Conservation (phyloP, 1,284 basidiomycete genomes). For the Phlebopus sp. region DNA sequence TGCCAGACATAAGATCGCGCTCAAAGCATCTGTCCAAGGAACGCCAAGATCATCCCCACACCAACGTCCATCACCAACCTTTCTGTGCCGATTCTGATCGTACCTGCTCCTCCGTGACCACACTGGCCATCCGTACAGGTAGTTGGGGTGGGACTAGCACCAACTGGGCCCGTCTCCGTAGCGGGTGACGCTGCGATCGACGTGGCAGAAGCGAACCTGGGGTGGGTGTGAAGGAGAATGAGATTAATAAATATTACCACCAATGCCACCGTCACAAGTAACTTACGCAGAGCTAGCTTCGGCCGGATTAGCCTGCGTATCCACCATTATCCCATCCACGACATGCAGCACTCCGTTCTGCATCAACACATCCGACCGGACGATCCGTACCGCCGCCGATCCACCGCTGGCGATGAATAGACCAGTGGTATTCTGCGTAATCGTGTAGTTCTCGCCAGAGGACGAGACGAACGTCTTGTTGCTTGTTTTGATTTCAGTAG, state of each 20-base stretch:
- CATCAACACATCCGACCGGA: conserved; percentile 62
- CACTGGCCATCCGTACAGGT: background rate
- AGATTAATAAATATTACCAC: background rate
- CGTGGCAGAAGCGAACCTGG: conserved; percentile 29
- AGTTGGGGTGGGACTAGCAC: background rate
- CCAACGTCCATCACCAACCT: conserved; percentile 5
- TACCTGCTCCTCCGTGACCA: background rate
- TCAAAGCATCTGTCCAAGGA: conserved; percentile 16
- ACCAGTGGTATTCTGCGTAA: conserved; percentile 59
- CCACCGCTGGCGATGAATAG: conserved; percentile 56
- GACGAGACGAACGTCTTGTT: conserved; percentile 48
- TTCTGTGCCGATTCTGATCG: conserved; percentile 7
- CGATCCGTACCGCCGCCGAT: conserved; percentile 51
- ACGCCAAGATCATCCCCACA: background rate
- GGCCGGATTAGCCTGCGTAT: conserved; percentile 45
- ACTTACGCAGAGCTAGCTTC: conserved; percentile 60
- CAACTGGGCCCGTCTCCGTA: conserved; percentile 28
- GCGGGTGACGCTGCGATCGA: conserved; percentile 28
- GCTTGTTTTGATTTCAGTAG: conserved; percentile 40
- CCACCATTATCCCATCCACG: conserved; percentile 61
- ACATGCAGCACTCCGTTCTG: conserved; percentile 74
- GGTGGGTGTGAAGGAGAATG: background rate
- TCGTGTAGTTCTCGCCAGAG: conserved; percentile 55
- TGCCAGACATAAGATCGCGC: too few species aligned
- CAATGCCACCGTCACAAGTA: background rate